A percentile compares a stretch with the other conserved stretches of the same genome.
These are phyloP conservation scores for Pezizomycotina sp. DNA, from an alignment of 2,329 filamentous ascomycete species.

Conservation along the genomic window DNA sequence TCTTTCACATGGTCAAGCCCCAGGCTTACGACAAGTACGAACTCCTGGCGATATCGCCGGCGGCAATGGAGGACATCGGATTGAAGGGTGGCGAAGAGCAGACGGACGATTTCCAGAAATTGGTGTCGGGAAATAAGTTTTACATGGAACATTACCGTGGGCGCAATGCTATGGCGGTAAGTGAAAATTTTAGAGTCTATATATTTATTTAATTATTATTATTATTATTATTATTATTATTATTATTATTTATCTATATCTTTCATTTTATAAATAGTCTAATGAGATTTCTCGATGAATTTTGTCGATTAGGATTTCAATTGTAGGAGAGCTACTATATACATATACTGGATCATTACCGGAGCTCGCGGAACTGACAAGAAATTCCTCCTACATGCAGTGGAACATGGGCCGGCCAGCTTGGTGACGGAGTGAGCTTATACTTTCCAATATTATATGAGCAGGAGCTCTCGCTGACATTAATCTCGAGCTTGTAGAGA, in stretches of 20 bases:
- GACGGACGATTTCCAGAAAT: constrained; percentile 56
- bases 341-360: too few species aligned
- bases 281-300: constrained; percentile 14
- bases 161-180: constrained; percentile 87
- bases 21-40: constrained; percentile 51
- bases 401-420: constrained; percentile 86
- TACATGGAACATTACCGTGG: constrained; percentile 73
- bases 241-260: too few species aligned
- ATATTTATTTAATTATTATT: too few species aligned
- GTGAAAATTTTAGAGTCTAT: constrained; percentile 21
- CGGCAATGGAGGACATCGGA: constrained; percentile 66
- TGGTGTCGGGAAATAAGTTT: constrained; percentile 69
- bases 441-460: not conserved
- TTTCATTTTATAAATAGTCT: not conserved
- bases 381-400: constrained; percentile 26
- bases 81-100: constrained; percentile 51
- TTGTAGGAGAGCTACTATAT: constrained; percentile 28
- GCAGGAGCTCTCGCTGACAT: not conserved
- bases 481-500: constrained; percentile 31
- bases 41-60: constrained; percentile 61
- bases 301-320: constrained; percentile 20
- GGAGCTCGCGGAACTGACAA: not conserved
- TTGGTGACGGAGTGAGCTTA: constrained; percentile 57
- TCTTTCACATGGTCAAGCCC: constrained; percentile 85
- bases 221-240: too few species aligned